Base-by-base conservation (phyloP, 441 rosid species). In the Pelargonium cotyledonis region DNA sequence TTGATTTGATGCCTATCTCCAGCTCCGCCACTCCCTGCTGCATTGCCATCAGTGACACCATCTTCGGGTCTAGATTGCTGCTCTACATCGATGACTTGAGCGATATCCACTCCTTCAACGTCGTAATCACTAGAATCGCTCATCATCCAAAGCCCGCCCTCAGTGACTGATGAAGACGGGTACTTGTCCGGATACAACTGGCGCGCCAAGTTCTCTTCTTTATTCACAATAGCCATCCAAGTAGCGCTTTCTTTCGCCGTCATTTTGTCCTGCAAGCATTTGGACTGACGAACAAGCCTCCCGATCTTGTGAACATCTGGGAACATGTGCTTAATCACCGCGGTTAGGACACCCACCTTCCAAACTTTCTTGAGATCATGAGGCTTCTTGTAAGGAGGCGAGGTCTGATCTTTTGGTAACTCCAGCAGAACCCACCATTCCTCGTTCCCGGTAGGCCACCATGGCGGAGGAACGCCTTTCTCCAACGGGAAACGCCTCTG, bases 321-420 rank as follows among this genome's bases (percentile, higher is more conserved):
- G 23, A 85, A 84, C 92, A 95, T 87, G 58, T 95, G 99, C 83
- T 84, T 89, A 64, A 91, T 89, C 8, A 95, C 89, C 6, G 92
- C 92, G 0, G 96, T 85, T 47, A 95, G 80, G n/a, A 91, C 90
- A 65, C 97, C 89, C 47, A 91, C 95, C 77, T 94, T 94, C 96
- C 95, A 91, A 0, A 91, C 79, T 78, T 91, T 94, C 81, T 94
- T 94, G 76, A 94, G 85, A 71, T 91, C 99, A 77, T 91, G 99
- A 71, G 97, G 99, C 81, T 91, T 94, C 94, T 90, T 94, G 81
- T 94, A 94, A 66, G 97, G 97, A 8, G 96, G 99, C 63, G 92
- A 73, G 23, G 89, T 82, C 47, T 76, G 88, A 29, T 82, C 90
- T 63, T 80, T 84, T 0, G 90, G 86, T 69, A 91, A 77, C 43